Evolutionary conservation across 169 alveolate genomes (phyloP).

Genomic region (Cyclospora cayetanensis): DNA sequence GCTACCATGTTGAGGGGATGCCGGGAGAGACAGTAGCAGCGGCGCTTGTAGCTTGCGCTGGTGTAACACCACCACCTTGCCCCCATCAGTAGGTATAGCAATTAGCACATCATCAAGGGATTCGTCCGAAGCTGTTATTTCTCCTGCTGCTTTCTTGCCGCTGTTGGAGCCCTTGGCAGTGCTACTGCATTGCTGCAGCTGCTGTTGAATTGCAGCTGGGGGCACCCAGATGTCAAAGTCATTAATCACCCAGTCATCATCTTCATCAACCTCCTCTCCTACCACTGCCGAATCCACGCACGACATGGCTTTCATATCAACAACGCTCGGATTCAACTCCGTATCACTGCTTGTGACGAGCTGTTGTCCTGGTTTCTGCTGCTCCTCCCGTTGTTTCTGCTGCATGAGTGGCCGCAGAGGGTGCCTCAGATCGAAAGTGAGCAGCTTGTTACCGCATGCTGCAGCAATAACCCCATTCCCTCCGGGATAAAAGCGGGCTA

Average conservation of each 20-base stretch:
- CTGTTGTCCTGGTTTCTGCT: neutral
- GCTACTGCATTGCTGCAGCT: neutral
- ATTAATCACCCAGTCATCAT: neutral
- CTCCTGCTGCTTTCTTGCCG: neutral
- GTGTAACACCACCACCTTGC: neutral
- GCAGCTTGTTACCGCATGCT: neutral
- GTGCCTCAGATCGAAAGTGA: conserved; percentile 7
- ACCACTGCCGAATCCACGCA: neutral
- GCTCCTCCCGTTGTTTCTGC: neutral
- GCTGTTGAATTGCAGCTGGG: neutral
- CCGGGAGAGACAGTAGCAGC: neutral
- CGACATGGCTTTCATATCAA: neutral
- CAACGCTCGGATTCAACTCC: neutral
- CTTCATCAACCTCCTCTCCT: neutral
- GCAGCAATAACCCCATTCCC: neutral
- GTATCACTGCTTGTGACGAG: neutral
- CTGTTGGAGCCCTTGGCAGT: neutral
- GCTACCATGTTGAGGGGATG: neutral
- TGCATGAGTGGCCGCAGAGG: neutral
- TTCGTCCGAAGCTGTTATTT: neutral
- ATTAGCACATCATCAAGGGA: neutral
- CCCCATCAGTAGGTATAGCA: neutral
- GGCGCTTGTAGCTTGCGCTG: neutral
- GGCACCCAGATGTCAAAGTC: neutral
- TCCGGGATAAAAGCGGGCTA: neutral